These are phyloP conservation scores for Epicoccum sorghinum DNA, from an alignment of 2,329 filamentous ascomycete species.

Conservation along the genomic window DNA sequence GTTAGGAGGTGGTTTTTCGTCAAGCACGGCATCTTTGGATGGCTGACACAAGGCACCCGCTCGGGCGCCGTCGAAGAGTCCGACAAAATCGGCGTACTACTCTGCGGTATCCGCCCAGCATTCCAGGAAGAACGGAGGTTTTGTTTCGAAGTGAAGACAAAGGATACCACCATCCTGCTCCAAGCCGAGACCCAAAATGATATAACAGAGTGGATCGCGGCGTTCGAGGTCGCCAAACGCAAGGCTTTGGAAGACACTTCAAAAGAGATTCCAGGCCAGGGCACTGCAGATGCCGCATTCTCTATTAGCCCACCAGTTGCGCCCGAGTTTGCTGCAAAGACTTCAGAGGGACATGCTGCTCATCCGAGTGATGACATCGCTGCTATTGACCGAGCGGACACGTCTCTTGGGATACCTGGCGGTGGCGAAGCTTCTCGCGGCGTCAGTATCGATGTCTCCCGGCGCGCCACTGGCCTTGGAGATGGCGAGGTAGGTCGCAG, in stretches of 20 bases:
- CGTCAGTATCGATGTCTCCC: slow-evolving; percentile 72
- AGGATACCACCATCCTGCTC: slow-evolving; percentile 84
- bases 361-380: slow-evolving; percentile 61
- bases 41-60: slow-evolving; percentile 81
- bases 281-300: slow-evolving; percentile 75
- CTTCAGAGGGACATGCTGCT: slow-evolving; percentile 68
- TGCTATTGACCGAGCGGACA: slow-evolving; percentile 65
- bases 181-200: slow-evolving; percentile 93
- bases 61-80: slow-evolving; percentile 89
- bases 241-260: slow-evolving; percentile 80
- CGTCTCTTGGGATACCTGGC: slow-evolving; percentile 67
- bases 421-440: slow-evolving; percentile 63
- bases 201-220: slow-evolving; percentile 91
- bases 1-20: slow-evolving; percentile 93
- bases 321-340: slow-evolving; percentile 87
- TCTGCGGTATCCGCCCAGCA: slow-evolving; percentile 90
- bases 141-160: slow-evolving; percentile 98
- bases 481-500: slow-evolving; percentile 76
- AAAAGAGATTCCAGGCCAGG: slow-evolving; percentile 56
- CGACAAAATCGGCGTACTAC: slow-evolving; percentile 91
- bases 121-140: slow-evolving; percentile 93
- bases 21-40: slow-evolving; percentile 94
- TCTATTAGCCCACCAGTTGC: slow-evolving; percentile 87
- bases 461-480: slow-evolving; percentile 58
- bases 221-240: slow-evolving; percentile 93